phyloP scores from a whole-genome alignment of 352 stramenopile genomes.

The Globisporangium okanoganense region DNA sequence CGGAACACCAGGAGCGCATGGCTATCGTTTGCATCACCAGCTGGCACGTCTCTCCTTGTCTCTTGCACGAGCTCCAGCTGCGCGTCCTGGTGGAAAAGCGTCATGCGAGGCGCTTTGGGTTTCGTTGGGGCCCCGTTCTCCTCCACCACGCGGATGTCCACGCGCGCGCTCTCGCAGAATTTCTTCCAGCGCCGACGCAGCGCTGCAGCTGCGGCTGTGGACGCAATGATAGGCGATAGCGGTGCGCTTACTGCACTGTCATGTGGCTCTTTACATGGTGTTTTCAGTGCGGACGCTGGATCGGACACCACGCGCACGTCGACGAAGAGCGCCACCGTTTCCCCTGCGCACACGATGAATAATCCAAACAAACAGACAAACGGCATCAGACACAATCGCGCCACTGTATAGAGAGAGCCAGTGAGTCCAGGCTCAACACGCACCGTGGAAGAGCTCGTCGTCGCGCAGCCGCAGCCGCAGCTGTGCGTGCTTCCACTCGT shows the following conservation, averaged over 20 bases:
- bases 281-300: neutral
- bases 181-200: slow-evolving; percentile 32
- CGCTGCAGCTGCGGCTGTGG: neutral
- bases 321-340: slow-evolving; percentile 39
- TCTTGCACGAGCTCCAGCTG: slow-evolving; percentile 33
- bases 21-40: neutral
- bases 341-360: slow-evolving; percentile 19
- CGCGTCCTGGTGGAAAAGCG: slow-evolving; percentile 62
- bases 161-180: slow-evolving; percentile 41
- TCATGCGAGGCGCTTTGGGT: slow-evolving; percentile 16
- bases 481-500: slow-evolving; percentile 62
- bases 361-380: no score
- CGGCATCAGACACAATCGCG: no score
- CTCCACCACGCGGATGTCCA: slow-evolving; percentile 49
- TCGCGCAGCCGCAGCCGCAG: slow-evolving; percentile 49
- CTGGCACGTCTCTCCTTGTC: slow-evolving; percentile 2
- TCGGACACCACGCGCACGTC: slow-evolving; percentile 23
- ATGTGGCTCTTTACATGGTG: neutral
- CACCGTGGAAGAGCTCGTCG: slow-evolving; percentile 64
- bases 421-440: neutral
- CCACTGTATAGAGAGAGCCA: no score
- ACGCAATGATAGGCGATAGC: neutral
- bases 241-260: neutral
- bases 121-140: neutral
- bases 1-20: slow-evolving; percentile 27